Evolutionary conservation across 768 basidiomycete genomes (phyloP).

Genomic region (Rhizopogon vinicolor): DNA sequence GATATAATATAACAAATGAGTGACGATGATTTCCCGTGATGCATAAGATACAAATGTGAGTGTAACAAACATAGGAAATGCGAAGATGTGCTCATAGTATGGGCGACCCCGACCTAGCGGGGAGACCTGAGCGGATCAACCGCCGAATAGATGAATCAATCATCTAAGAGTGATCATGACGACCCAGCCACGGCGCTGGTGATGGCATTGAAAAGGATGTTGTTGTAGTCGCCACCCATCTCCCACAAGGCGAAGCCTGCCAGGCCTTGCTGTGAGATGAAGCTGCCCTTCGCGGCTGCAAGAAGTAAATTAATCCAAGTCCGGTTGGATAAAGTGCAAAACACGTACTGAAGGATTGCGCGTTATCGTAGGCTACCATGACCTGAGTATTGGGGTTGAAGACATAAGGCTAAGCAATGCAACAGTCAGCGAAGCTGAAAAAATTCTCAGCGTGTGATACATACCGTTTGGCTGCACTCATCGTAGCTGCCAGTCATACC

Average conservation of each 20-base stretch:
- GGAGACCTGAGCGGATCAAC: not conserved
- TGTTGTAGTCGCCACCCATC: constrained; percentile 36
- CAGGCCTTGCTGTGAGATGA: constrained; percentile 29
- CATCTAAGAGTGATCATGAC: constrained; percentile 6
- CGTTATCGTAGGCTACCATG: constrained; percentile 65
- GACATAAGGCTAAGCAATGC: constrained; percentile 51
- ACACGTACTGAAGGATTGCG: constrained; percentile 47
- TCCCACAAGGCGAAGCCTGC: constrained; percentile 44
- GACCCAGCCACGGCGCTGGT: constrained; percentile 16
- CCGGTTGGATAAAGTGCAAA: not conserved
- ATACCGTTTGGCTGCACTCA: constrained; percentile 69
- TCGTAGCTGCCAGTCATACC: constrained; percentile 56
- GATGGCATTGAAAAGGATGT: constrained; percentile 31
- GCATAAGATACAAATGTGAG: too few relatives aligned
- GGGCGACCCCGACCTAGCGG: too few relatives aligned
- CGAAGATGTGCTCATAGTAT: too few relatives aligned
- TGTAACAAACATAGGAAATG: too few relatives aligned
- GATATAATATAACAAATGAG: too few relatives aligned
- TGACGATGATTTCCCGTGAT: too few relatives aligned
- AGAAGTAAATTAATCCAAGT: constrained; percentile 1
- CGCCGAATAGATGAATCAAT: constrained; percentile 1
- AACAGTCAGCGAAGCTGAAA: constrained; percentile 3
- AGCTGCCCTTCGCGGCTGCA: constrained; percentile 39
- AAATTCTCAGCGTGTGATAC: constrained; percentile 13
- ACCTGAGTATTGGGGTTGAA: constrained; percentile 51